phyloP scores from a whole-genome alignment of 306 rosid species.

The Mucuna pruriens region DNA sequence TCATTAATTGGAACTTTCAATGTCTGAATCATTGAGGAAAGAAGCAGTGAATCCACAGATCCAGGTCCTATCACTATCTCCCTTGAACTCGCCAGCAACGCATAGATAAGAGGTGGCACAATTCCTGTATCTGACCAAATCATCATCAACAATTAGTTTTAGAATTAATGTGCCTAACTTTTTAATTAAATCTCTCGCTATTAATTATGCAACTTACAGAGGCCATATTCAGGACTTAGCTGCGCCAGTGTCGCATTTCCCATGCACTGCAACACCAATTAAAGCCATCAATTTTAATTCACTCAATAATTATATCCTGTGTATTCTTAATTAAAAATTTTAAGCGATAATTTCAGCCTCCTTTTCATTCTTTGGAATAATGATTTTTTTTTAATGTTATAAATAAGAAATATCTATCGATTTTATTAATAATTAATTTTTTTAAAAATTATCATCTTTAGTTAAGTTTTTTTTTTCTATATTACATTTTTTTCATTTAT shows the following conservation, averaged over 20 bases:
- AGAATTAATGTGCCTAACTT: neutral
- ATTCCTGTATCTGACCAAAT: conserved; percentile 64
- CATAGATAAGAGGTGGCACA: conserved; percentile 76
- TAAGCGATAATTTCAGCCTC: too few relatives aligned
- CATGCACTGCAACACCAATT: conserved; percentile 38
- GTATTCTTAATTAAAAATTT: neutral
- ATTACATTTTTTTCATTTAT: too few relatives aligned
- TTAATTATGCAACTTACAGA: conserved; percentile 42
- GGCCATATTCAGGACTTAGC: conserved; percentile 52
- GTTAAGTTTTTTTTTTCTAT: too few relatives aligned
- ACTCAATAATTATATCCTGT: neutral
- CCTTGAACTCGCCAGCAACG: conserved; percentile 70
- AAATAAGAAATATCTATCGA: too few relatives aligned
- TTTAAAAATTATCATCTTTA: too few relatives aligned
- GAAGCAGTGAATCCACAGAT: conserved; percentile 70
- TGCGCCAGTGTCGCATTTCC: conserved; percentile 51
- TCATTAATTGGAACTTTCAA: conserved; percentile 56
- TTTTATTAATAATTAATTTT: too few relatives aligned
- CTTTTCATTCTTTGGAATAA: too few relatives aligned
- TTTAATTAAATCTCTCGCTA: neutral
- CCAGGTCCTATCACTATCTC: conserved; percentile 74
- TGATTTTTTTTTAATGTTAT: too few relatives aligned
- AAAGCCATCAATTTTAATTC: neutral
- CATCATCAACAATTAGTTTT: neutral
- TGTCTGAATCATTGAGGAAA: conserved; percentile 70